Percentiles rank a stretch among this genome's conserved stretches.
Conservation (phyloP, 345 rosid species). For the Linum trigynum region DNA sequence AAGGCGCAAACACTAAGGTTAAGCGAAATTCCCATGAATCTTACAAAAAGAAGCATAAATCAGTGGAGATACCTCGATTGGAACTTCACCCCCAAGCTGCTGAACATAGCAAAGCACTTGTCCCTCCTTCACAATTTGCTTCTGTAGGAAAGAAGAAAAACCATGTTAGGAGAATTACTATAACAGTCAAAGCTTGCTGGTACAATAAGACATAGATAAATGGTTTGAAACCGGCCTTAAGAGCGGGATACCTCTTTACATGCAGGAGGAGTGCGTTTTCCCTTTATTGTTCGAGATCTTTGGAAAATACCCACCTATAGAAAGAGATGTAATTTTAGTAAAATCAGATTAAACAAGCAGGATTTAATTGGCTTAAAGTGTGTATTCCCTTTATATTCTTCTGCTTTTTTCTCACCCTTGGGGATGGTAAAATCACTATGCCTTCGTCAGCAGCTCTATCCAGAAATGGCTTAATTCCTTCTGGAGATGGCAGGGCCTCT, state of each 20-base stretch:
- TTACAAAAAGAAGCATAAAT: neutral
- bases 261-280: conserved; percentile 61
- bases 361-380: neutral
- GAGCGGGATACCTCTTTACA: conserved; percentile 58
- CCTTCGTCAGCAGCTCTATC: conserved; percentile 72
- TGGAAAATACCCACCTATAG: conserved; percentile 75
- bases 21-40: neutral
- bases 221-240: no score
- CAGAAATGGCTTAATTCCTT: conserved; percentile 31
- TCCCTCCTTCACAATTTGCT: conserved; percentile 85
- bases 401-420: conserved; percentile 43
- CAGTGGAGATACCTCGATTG: conserved; percentile 45
- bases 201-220: no score
- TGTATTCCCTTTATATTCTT: neutral
- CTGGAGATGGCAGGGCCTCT: conserved; percentile 26
- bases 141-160: conserved; percentile 33
- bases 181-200: neutral
- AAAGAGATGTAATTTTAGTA: conserved; percentile 13
- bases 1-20: conserved; percentile 9
- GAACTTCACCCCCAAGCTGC: conserved; percentile 80
- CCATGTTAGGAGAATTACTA: neutral
- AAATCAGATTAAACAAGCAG: conserved; percentile 7
- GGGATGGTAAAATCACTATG: conserved; percentile 61
- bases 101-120: conserved; percentile 75
- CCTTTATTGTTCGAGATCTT: conserved; percentile 73